phyloP scores from a whole-genome alignment of 805 yeast species.

The Candida easanensis region DNA sequence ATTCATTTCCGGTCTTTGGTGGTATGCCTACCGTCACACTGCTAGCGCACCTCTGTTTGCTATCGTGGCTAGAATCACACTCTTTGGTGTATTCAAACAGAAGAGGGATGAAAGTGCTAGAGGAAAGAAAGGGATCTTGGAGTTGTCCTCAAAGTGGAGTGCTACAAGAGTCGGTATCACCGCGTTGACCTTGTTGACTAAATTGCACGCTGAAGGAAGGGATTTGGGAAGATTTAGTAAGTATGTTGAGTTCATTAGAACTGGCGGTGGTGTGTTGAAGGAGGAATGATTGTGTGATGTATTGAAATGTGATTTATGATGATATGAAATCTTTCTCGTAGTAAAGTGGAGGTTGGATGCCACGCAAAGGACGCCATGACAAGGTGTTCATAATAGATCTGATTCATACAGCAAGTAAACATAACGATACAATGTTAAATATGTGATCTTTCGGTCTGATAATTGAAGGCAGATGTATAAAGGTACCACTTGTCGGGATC shows the following conservation, averaged over 20 bases:
- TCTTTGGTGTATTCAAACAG: slow-evolving; percentile 10
- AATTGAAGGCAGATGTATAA: no score
- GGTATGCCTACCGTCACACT: slow-evolving; percentile 7
- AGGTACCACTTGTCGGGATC: no score
- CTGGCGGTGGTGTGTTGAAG: slow-evolving; percentile 11
- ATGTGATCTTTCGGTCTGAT: no score
- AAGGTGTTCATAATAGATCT: no score
- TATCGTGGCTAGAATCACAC: slow-evolving; percentile 10
- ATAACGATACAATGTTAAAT: no score
- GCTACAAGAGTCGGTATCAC: slow-evolving; percentile 10
- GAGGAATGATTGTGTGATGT: no score
- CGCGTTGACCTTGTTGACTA: slow-evolving; percentile 5
- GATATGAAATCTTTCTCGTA: no score
- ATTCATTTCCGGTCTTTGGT: slow-evolving; percentile 17
- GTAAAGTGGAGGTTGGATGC: no score
- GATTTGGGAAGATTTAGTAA: slow-evolving; percentile 7
- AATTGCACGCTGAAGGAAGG: slow-evolving; percentile 5
- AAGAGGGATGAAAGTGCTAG: slow-evolving; percentile 6
- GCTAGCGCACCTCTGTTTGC: slow-evolving; percentile 2
- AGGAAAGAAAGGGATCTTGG: not conserved
- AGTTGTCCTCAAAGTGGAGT: not conserved
- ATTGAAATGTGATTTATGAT: no score
- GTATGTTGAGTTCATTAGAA: slow-evolving; percentile 4
- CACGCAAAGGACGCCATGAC: no score
- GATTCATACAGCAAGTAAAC: no score